A percentile compares a stretch with the other conserved stretches of the same genome.
Conservation (phyloP, 768 basidiomycete genomes). For the Leccinellum luteum region DNA sequence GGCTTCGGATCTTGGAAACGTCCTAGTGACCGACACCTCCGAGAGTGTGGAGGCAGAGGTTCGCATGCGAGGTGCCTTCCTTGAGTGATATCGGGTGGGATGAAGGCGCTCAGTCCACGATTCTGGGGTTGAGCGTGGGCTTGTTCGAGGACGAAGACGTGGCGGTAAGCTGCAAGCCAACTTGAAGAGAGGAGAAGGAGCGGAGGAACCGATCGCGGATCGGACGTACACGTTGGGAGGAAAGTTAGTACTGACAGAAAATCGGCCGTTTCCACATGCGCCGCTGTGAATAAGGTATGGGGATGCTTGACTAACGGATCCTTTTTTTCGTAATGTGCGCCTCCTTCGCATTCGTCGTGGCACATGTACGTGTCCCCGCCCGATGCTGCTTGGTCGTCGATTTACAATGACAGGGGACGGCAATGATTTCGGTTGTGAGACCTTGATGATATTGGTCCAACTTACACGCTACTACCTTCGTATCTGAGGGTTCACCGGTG, state of each 20-base stretch:
- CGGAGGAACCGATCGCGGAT: constrained; percentile 28
- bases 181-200: constrained; percentile 44
- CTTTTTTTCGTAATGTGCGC: too few relatives aligned
- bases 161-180: constrained; percentile 59
- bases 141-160: constrained; percentile 71
- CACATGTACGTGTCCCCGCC: too few relatives aligned
- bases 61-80: constrained; percentile 72
- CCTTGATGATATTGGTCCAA: too few relatives aligned
- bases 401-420: too few relatives aligned
- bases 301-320: too few relatives aligned
- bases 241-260: constrained; percentile 35
- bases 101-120: constrained; percentile 62
- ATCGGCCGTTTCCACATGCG: too few relatives aligned
- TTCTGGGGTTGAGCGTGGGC: constrained; percentile 40
- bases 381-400: too few relatives aligned
- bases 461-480: too few relatives aligned
- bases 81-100: constrained; percentile 56
- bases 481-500: too few relatives aligned
- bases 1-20: constrained; percentile 7
- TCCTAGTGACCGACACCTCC: constrained; percentile 46
- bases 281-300: too few relatives aligned
- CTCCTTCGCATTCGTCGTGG: too few relatives aligned
- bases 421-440: too few relatives aligned
- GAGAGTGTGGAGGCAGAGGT: constrained; percentile 76
- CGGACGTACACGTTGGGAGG: constrained; percentile 34